Conservation (phyloP, 306 rosid species). For the Sicyos edulis region DNA sequence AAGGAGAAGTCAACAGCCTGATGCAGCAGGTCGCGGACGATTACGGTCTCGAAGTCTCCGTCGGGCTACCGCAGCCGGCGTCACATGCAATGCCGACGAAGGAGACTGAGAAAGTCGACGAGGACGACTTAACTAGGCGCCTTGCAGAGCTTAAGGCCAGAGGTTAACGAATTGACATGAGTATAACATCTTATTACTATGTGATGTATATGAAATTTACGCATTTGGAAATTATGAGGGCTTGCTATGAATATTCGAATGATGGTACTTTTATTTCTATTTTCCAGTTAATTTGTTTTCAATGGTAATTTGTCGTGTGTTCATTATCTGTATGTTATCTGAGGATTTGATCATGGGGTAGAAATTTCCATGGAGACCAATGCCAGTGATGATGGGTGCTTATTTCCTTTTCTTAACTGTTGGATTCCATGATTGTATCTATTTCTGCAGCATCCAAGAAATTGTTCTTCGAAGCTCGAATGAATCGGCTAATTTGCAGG, state of each 20-base stretch:
- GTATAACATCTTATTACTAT: not conserved
- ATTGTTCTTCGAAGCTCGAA: not conserved
- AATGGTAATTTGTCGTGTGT: not conserved
- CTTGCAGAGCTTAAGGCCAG: constrained; percentile 97
- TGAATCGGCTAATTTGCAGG: not conserved
- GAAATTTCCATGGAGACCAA: not conserved
- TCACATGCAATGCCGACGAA: constrained; percentile 76
- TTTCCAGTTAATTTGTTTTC: not conserved
- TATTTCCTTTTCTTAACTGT: not conserved
- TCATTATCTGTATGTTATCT: not conserved
- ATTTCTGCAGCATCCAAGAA: not conserved
- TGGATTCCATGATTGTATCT: not conserved
- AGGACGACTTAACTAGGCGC: constrained; percentile 81
- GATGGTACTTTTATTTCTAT: constrained; percentile 6
- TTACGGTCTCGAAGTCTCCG: constrained; percentile 91
- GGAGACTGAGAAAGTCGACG: constrained; percentile 83
- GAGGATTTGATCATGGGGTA: not conserved
- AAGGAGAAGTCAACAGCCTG: constrained; percentile 84
- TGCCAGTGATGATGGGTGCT: not conserved
- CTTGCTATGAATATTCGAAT: not conserved
- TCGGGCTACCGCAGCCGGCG: constrained; percentile 84
- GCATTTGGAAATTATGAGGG: constrained; percentile 5
- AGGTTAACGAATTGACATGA: constrained; percentile 37
- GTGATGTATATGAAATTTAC: constrained; percentile 20
- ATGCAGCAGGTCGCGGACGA: constrained; percentile 99